These are phyloP conservation scores for Microdochium paspali DNA, from an alignment of 2,329 filamentous ascomycete genomes.

Conservation along the genomic window DNA sequence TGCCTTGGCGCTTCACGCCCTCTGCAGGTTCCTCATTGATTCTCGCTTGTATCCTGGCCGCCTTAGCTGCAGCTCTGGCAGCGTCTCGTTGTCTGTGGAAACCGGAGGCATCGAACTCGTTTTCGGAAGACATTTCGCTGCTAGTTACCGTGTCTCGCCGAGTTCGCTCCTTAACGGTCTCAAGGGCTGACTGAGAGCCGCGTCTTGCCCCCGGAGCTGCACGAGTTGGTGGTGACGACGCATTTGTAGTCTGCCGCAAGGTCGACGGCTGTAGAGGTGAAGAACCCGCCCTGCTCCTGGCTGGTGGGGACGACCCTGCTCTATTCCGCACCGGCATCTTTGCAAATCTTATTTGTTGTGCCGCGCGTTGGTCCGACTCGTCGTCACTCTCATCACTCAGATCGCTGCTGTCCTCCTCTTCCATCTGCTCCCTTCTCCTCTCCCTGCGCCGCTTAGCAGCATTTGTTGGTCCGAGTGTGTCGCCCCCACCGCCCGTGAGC, in stretches of 20 bases:
- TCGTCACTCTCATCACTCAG: constrained; percentile 79
- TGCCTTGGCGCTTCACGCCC: constrained; percentile 35
- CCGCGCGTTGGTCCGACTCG: constrained; percentile 61
- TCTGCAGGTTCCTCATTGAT: constrained; percentile 37
- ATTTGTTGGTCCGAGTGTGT: constrained; percentile 59
- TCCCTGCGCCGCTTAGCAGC: constrained; percentile 55
- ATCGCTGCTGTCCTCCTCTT: constrained; percentile 80
- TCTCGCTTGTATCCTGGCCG: constrained; percentile 41
- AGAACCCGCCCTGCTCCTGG: constrained; percentile 13
- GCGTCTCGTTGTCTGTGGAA: constrained; percentile 57
- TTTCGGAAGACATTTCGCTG: constrained; percentile 76
- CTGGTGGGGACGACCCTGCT: constrained; percentile 77
- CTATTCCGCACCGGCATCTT: constrained; percentile 88
- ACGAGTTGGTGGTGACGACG: constrained; percentile 39
- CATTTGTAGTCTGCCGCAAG: constrained; percentile 41
- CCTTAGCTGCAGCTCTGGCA: constrained; percentile 45
- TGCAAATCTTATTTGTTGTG: constrained; percentile 87
- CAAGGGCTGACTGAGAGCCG: constrained; percentile 63
- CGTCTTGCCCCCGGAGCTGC: constrained; percentile 39
- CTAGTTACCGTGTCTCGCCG: constrained; percentile 71
- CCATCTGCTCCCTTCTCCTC: constrained; percentile 61
- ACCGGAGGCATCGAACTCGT: constrained; percentile 60
- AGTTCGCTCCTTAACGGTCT: constrained; percentile 59
- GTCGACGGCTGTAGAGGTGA: constrained; percentile 40
- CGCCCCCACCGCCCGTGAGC: constrained; percentile 57